phyloP scores from a whole-genome alignment of 2,329 filamentous ascomycete species.

The Pseudogymnoascus sp. region DNA sequence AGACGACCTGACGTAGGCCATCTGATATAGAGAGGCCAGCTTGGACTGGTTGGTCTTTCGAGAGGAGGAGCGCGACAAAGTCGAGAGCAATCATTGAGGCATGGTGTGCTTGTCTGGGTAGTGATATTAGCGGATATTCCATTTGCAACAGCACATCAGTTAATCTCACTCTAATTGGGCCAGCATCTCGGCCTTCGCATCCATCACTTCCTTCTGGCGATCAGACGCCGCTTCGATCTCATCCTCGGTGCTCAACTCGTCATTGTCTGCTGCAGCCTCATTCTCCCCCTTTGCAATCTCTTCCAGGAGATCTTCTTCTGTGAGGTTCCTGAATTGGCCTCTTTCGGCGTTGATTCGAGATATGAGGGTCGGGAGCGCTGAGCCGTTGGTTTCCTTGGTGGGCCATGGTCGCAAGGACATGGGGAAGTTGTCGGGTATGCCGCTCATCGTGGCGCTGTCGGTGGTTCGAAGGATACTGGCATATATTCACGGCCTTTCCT shows the following conservation, averaged over 20 bases:
- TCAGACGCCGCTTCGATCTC: slow-evolving; percentile 37
- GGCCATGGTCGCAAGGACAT: slow-evolving; percentile 60
- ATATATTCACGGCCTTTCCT: neutral
- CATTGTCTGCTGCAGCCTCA: slow-evolving; percentile 31
- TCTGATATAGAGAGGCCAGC: slow-evolving; percentile 63
- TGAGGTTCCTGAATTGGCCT: slow-evolving; percentile 73
- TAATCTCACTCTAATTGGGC: slow-evolving; percentile 46
- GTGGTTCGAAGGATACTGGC: neutral
- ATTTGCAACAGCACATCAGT: neutral
- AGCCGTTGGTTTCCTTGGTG: slow-evolving; percentile 45
- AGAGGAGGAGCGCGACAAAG: slow-evolving; percentile 72
- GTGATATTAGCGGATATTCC: slow-evolving; percentile 12
- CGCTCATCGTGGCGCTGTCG: slow-evolving; percentile 16
- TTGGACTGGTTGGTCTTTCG: slow-evolving; percentile 67
- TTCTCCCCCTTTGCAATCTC: slow-evolving; percentile 48
- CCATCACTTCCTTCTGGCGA: slow-evolving; percentile 26
- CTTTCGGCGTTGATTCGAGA: slow-evolving; percentile 68
- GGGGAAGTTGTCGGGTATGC: slow-evolving; percentile 34
- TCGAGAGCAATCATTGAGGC: slow-evolving; percentile 65
- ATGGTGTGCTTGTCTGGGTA: slow-evolving; percentile 39
- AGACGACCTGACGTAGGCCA: slow-evolving; percentile 59
- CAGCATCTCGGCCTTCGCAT: slow-evolving; percentile 49
- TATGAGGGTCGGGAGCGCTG: slow-evolving; percentile 65
- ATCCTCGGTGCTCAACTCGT: slow-evolving; percentile 39
- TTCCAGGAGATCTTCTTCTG: slow-evolving; percentile 60